A percentile compares a stretch with the other conserved stretches of the same genome.
These are phyloP conservation scores for Elasticomyces elasticus DNA, from an alignment of 495 filamentous ascomycete genomes.

Conservation along the genomic window DNA sequence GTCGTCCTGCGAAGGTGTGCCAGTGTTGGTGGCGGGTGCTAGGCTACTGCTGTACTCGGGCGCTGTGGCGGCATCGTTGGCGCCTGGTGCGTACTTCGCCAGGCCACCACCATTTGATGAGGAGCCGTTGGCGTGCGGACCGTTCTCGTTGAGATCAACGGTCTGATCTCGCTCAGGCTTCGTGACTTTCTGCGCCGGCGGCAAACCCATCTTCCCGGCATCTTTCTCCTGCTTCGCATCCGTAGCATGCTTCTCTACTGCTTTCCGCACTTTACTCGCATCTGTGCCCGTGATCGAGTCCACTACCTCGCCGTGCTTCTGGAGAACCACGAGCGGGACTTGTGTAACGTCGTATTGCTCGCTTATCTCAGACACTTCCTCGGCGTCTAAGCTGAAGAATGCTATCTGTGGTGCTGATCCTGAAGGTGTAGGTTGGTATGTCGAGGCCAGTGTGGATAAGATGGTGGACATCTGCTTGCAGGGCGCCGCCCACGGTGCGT, in stretches of 20 bases:
- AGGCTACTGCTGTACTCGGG: slow-evolving; percentile 40
- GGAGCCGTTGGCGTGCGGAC: slow-evolving; percentile 12
- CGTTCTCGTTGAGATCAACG: slow-evolving; percentile 14
- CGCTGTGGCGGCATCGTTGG: slow-evolving; percentile 38
- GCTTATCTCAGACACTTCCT: slow-evolving; percentile 76
- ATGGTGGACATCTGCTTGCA: slow-evolving; percentile 90
- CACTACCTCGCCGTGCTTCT: slow-evolving; percentile 57
- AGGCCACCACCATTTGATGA: slow-evolving; percentile 24
- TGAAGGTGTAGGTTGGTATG: slow-evolving; percentile 65
- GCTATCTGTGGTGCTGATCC: slow-evolving; percentile 53
- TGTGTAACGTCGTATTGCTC: slow-evolving; percentile 87
- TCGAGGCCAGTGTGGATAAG: slow-evolving; percentile 69
- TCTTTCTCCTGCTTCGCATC: slow-evolving; percentile 19
- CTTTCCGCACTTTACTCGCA: slow-evolving; percentile 65
- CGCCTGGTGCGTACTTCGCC: slow-evolving; percentile 37
- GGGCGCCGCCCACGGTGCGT: slow-evolving; percentile 93
- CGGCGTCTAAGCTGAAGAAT: slow-evolving; percentile 83
- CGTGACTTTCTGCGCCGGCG: slow-evolving; percentile 41
- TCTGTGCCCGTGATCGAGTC: slow-evolving; percentile 83
- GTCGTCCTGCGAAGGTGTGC: slow-evolving; percentile 52
- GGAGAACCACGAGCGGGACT: slow-evolving; percentile 81
- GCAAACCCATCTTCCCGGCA: slow-evolving; percentile 36
- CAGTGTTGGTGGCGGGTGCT: slow-evolving; percentile 43
- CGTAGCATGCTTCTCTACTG: slow-evolving; percentile 67
- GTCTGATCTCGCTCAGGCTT: slow-evolving; percentile 22